A percentile compares a stretch with the other conserved stretches of the same genome.
Evolutionary conservation across 371 early-diverging fungal genomes (phyloP).

Genomic region (Lichtheimia ramosa): DNA sequence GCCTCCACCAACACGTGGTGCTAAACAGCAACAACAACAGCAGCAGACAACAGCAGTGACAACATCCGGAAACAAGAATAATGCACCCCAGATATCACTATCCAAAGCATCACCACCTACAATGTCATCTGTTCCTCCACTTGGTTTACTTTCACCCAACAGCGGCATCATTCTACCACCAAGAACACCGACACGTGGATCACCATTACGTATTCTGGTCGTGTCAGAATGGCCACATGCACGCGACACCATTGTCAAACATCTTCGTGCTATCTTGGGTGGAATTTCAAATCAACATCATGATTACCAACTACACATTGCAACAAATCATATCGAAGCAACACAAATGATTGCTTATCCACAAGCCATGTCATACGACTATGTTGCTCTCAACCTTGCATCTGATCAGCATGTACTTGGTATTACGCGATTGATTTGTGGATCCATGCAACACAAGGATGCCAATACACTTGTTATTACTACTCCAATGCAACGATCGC

Average conservation of each 20-base stretch:
- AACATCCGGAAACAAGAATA: not conserved
- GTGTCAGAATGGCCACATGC: slow-evolving; percentile 46
- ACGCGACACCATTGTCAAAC: slow-evolving; percentile 37
- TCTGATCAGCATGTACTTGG: slow-evolving; percentile 50
- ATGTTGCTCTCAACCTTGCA: slow-evolving; percentile 51
- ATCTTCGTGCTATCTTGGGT: slow-evolving; percentile 36
- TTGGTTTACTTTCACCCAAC: slow-evolving; percentile 15
- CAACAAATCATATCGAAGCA: slow-evolving; percentile 35
- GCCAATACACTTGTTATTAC: slow-evolving; percentile 55
- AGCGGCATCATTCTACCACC: slow-evolving; percentile 30
- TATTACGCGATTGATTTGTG: slow-evolving; percentile 40
- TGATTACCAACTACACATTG: slow-evolving; percentile 23
- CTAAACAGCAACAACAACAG: not conserved
- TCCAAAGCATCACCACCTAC: not conserved
- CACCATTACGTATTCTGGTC: slow-evolving; percentile 34
- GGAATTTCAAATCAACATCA: slow-evolving; percentile 9
- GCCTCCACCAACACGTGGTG: slow-evolving; percentile 35
- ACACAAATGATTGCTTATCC: slow-evolving; percentile 29
- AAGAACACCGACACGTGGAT: slow-evolving; percentile 31
- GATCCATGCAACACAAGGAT: slow-evolving; percentile 37
- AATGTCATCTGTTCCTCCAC: not conserved
- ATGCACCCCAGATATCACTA: not conserved
- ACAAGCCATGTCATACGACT: slow-evolving; percentile 39
- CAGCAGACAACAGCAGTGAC: no score
- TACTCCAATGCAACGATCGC: slow-evolving; percentile 59